Conservation (phyloP, 2,329 filamentous ascomycete species). For the Neospermospora avenae region DNA sequence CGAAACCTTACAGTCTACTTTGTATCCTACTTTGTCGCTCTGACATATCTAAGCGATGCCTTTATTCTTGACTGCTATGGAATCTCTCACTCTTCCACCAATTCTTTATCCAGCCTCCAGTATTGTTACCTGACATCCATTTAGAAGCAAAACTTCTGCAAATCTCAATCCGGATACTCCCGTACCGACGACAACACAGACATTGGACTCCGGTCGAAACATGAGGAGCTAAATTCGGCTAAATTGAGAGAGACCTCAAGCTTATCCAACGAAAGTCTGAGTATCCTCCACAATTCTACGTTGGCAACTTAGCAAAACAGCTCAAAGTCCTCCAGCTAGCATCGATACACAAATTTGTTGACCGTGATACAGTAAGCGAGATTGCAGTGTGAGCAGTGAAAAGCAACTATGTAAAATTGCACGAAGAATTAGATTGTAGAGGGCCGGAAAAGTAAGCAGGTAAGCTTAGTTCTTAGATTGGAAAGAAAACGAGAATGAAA, state of each 20-base stretch:
- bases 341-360: too few species aligned
- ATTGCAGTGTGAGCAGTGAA: too few species aligned
- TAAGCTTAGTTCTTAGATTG: too few species aligned
- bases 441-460: neutral
- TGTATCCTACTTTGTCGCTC: slow-evolving; percentile 27
- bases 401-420: neutral
- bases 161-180: slow-evolving; percentile 55
- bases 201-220: slow-evolving; percentile 16
- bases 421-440: neutral
- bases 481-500: too few species aligned
- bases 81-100: slow-evolving; percentile 42
- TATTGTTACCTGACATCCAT: slow-evolving; percentile 53
- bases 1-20: slow-evolving; percentile 30
- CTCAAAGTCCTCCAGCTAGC: too few species aligned
- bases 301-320: too few species aligned
- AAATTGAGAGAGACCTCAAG: neutral
- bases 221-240: neutral
- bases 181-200: slow-evolving; percentile 52
- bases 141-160: slow-evolving; percentile 51
- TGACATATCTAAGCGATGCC: slow-evolving; percentile 11
- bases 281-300: too few species aligned
- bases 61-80: neutral
- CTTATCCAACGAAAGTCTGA: too few species aligned
- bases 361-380: too few species aligned
- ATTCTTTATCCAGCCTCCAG: slow-evolving; percentile 53